These are phyloP conservation scores for Priceomyces fermenticarens DNA, from an alignment of 805 yeast species.

Conservation along the genomic window DNA sequence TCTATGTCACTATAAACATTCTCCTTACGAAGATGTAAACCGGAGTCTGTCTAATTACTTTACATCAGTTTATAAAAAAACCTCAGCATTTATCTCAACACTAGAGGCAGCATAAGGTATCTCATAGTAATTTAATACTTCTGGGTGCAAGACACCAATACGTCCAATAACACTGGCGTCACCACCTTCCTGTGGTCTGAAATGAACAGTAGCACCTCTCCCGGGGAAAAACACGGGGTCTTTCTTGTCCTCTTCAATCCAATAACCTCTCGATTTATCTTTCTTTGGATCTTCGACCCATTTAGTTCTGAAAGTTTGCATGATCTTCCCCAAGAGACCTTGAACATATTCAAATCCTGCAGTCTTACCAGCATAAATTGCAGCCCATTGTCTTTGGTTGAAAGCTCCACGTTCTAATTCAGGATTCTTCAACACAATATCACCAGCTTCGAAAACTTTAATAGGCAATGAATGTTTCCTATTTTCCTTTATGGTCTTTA, in stretches of 20 bases:
- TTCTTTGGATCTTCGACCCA: conserved; percentile 64
- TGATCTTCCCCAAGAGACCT: conserved; percentile 89
- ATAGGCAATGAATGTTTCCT: conserved; percentile 94
- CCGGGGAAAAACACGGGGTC: conserved; percentile 90
- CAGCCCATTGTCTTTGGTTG: conserved; percentile 94
- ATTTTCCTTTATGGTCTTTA: conserved; percentile 94
- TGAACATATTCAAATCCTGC: conserved; percentile 94
- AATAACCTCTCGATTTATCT: conserved; percentile 67
- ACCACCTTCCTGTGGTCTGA: conserved; percentile 61
- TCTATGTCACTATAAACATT: too few species aligned
- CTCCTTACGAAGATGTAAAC: too few species aligned
- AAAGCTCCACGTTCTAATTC: conserved; percentile 81
- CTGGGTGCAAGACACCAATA: conserved; percentile 95
- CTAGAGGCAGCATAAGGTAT: conserved; percentile 90
- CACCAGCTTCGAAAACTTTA: conserved; percentile 93
- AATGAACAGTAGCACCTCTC: conserved; percentile 87
- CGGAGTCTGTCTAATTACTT: too few species aligned
- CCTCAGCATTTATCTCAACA: conserved; percentile 87
- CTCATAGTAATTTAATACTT: conserved; percentile 81
- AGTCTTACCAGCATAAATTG: conserved; percentile 89
- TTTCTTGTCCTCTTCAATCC: conserved; percentile 71
- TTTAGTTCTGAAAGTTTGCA: conserved; percentile 91
- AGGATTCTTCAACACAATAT: conserved; percentile 82
- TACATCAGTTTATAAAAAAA: conserved; percentile 54
- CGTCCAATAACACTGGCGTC: conserved; percentile 66